These are phyloP conservation scores for Mytilinidion resinicola DNA, from an alignment of 495 filamentous ascomycete species.

Conservation along the genomic window DNA sequence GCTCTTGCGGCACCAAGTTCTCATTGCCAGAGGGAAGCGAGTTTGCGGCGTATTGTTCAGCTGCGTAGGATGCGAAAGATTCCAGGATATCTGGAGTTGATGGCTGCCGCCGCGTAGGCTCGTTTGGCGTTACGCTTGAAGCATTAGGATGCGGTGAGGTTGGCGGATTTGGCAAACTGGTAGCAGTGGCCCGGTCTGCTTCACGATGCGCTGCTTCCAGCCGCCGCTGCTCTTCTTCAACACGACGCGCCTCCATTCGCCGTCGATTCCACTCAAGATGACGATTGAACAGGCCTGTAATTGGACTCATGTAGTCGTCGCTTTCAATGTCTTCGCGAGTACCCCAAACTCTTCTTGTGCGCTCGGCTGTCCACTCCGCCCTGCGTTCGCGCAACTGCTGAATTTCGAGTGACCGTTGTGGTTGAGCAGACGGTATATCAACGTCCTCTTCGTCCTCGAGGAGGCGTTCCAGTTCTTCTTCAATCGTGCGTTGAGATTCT, in stretches of 20 bases:
- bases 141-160: too few relatives aligned
- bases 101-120: too few relatives aligned
- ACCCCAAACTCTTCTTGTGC: constrained; percentile 36
- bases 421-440: not conserved
- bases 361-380: constrained; percentile 13
- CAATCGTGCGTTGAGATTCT: constrained; percentile 22
- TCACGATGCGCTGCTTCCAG: too few relatives aligned
- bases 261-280: constrained; percentile 31
- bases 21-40: too few relatives aligned
- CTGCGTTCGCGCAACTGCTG: not conserved
- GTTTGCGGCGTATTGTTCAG: too few relatives aligned
- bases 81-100: too few relatives aligned
- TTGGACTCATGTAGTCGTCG: constrained; percentile 39
- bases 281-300: constrained; percentile 36
- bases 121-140: too few relatives aligned
- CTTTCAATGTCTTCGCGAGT: constrained; percentile 38
- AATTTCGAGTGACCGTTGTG: not conserved
- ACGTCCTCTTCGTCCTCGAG: constrained; percentile 22
- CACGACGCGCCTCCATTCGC: too few relatives aligned
- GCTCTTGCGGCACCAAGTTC: too few relatives aligned
- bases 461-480: constrained; percentile 34
- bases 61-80: too few relatives aligned
- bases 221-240: constrained; percentile 31
- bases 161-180: too few relatives aligned
- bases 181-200: too few relatives aligned